phyloP scores from a whole-genome alignment of 2,329 filamentous ascomycete species.

The Didymella keratinophila region DNA sequence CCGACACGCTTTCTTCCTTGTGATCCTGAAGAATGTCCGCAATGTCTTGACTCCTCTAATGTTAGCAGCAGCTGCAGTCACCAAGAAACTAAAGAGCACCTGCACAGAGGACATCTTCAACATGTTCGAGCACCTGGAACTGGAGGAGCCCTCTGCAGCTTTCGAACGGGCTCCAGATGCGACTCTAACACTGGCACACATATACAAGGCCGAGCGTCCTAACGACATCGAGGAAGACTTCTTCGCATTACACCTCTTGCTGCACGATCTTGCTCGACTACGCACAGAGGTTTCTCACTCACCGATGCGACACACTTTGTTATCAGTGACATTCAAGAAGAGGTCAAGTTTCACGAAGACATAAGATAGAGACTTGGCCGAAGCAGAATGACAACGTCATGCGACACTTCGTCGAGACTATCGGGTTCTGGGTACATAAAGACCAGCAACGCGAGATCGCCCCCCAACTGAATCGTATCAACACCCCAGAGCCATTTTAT shows the following conservation, averaged over 20 bases:
- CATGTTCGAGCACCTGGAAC: conserved; percentile 47
- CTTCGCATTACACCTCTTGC: conserved; percentile 22
- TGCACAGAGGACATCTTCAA: conserved; percentile 33
- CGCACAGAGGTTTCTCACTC: conserved; percentile 24
- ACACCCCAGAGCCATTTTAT: conserved; percentile 13
- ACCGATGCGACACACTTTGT: conserved; percentile 10
- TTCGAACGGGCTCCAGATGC: conserved; percentile 43
- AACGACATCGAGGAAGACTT: conserved; percentile 18
- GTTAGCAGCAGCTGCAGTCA: neutral
- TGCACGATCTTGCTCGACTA: conserved; percentile 21
- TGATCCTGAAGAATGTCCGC: conserved; percentile 47
- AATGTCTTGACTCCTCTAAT: neutral
- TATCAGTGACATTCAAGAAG: conserved; percentile 16
- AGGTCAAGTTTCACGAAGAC: conserved; percentile 27
- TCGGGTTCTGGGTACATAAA: conserved; percentile 19
- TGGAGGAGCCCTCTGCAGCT: conserved; percentile 51
- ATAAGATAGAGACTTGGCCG: conserved; percentile 27
- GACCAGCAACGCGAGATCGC: conserved; percentile 12
- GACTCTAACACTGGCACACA: conserved; percentile 8
- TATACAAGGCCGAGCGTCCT: conserved; percentile 17
- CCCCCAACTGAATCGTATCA: conserved; percentile 2
- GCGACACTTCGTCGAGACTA: conserved; percentile 9
- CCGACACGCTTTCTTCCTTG: conserved; percentile 48
- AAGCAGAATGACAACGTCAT: conserved; percentile 25
- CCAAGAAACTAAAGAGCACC: neutral